These are phyloP conservation scores for Paramecium primaurelia DNA, from an alignment of 73 alveolate species.

Conservation along the genomic window DNA sequence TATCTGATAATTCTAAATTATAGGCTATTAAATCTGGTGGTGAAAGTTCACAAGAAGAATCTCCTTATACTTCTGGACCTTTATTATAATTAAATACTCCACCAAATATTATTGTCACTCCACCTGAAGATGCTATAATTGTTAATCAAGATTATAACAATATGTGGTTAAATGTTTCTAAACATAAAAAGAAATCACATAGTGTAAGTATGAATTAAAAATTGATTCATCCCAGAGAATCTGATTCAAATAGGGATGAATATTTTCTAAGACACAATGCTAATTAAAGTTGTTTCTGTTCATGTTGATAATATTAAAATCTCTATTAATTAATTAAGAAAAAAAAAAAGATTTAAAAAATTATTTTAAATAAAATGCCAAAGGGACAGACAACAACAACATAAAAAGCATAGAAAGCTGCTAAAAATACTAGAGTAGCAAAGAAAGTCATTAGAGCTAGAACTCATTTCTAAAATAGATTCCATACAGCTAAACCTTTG, in stretches of 20 bases:
- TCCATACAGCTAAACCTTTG: slow-evolving; percentile 21
- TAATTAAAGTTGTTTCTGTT: background rate
- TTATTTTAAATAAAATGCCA: slow-evolving; percentile 16
- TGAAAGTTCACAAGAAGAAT: background rate
- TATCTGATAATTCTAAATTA: background rate
- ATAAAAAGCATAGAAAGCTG: slow-evolving; percentile 27
- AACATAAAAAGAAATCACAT: background rate
- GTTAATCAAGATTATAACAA: background rate
- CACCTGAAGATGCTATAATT: background rate
- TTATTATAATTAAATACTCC: background rate
- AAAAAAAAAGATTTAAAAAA: background rate
- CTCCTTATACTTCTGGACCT: background rate
- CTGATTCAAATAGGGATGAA: background rate
- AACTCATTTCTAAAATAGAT: slow-evolving; percentile 33
- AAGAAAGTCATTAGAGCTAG: slow-evolving; percentile 22
- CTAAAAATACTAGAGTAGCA: background rate
- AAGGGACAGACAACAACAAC: slow-evolving; percentile 32
- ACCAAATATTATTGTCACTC: background rate
- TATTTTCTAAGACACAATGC: background rate
- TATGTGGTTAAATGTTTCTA: background rate
- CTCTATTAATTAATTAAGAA: background rate
- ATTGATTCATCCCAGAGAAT: background rate
- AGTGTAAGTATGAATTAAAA: background rate
- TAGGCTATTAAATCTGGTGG: background rate
- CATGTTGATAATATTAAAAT: background rate